These are phyloP conservation scores for Candida yuanshanica DNA, from an alignment of 805 yeast genomes.

Conservation along the genomic window DNA sequence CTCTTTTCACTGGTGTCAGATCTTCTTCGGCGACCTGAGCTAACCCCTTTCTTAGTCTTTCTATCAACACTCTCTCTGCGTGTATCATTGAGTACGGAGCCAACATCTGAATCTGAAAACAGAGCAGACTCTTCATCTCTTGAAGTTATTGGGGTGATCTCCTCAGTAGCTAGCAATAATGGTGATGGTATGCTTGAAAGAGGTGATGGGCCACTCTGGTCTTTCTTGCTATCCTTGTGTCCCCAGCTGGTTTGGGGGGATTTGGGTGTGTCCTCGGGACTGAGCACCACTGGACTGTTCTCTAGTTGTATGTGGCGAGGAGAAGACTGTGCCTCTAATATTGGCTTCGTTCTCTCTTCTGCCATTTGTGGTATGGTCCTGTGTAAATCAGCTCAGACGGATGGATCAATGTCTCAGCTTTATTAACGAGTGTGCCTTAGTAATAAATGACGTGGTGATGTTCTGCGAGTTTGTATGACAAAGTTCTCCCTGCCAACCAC, in stretches of 20 bases:
- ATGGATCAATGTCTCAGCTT: too few relatives aligned
- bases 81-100: slow-evolving; percentile 16
- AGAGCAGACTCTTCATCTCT: slow-evolving; percentile 25
- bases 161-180: slow-evolving; percentile 16
- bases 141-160: slow-evolving; percentile 23
- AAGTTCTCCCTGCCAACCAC: too few relatives aligned
- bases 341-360: background rate
- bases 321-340: background rate
- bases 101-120: slow-evolving; percentile 27
- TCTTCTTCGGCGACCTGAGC: slow-evolving; percentile 15
- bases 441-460: too few relatives aligned
- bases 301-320: background rate
- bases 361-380: too few relatives aligned
- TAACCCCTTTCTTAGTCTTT: slow-evolving; percentile 5
- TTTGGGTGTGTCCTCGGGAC: background rate
- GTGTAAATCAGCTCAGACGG: too few relatives aligned
- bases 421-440: too few relatives aligned
- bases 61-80: slow-evolving; percentile 2
- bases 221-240: background rate
- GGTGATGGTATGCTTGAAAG: slow-evolving; percentile 16
- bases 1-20: slow-evolving; percentile 23
- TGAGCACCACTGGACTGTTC: background rate
- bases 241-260: background rate
- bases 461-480: too few relatives aligned
- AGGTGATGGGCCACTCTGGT: background rate